phyloP scores from a whole-genome alignment of 495 filamentous ascomycete species.

The Staphylotrichum tortipilum region DNA sequence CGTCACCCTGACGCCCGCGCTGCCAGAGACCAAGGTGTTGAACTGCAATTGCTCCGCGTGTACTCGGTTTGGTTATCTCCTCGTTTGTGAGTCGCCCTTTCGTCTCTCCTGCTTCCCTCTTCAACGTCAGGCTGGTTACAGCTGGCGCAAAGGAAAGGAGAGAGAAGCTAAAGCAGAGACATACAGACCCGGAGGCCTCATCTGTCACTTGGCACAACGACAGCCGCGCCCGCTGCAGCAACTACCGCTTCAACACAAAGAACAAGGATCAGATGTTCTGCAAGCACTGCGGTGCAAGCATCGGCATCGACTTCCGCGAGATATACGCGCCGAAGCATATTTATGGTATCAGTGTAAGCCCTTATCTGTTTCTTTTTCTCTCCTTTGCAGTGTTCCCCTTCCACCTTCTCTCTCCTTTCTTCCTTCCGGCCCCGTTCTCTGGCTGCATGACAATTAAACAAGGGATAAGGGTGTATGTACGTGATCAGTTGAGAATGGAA shows the following conservation, averaged over 20 bases:
- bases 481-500: not conserved
- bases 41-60: constrained; percentile 27
- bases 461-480: too few species aligned
- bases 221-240: constrained; percentile 16
- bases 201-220: constrained; percentile 21
- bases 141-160: too few species aligned
- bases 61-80: constrained; percentile 22
- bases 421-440: too few species aligned
- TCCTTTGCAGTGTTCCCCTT: too few species aligned
- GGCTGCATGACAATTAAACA: too few species aligned
- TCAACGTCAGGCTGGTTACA: not conserved
- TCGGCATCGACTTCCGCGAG: constrained; percentile 26
- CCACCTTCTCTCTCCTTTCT: too few species aligned
- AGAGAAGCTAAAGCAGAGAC: too few species aligned
- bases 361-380: too few species aligned
- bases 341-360: constrained; percentile 25
- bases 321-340: constrained; percentile 3
- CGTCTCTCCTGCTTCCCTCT: not conserved
- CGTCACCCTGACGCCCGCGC: constrained; percentile 21
- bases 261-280: constrained; percentile 28
- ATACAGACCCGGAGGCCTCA: constrained; percentile 17
- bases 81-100: constrained; percentile 21
- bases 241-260: constrained; percentile 28
- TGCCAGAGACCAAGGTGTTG: constrained; percentile 18
- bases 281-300: constrained; percentile 23